Conservation (phyloP, 306 rosid genomes). For the Vigna radiata region DNA sequence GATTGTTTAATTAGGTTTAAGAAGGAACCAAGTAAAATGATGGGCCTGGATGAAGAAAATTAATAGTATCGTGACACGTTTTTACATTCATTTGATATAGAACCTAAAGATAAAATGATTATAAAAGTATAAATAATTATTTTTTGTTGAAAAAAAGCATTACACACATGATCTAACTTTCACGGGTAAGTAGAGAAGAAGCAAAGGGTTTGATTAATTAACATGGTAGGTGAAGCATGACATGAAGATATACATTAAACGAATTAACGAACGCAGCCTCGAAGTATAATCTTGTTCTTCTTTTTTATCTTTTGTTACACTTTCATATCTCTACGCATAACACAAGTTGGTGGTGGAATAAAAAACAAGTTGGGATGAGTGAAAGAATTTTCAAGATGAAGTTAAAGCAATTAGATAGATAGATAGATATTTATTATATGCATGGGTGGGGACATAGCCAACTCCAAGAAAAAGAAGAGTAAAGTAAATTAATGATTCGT, state of each 20-base stretch:
- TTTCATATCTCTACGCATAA: constrained; percentile 56
- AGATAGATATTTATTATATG: constrained; percentile 12
- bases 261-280: neutral
- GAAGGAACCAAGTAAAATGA: constrained; percentile 37
- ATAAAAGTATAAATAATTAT: too few relatives aligned
- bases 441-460: constrained; percentile 46
- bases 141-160: too few relatives aligned
- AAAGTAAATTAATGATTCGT: constrained; percentile 43
- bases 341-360: constrained; percentile 56
- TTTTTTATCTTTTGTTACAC: constrained; percentile 30
- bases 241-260: constrained; percentile 24
- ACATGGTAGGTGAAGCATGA: constrained; percentile 48
- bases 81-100: too few relatives aligned
- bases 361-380: constrained; percentile 46
- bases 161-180: constrained; percentile 43
- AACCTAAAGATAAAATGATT: too few relatives aligned
- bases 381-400: constrained; percentile 44
- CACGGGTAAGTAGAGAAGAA: constrained; percentile 44
- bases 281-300: too few relatives aligned
- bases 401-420: constrained; percentile 33
- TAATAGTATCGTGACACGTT: too few relatives aligned
- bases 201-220: constrained; percentile 35
- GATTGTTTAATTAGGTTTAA: constrained; percentile 7
- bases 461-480: constrained; percentile 33
- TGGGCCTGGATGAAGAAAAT: constrained; percentile 42